Evolutionary conservation across 2,329 filamentous ascomycete species (phyloP), one percentile per base, ranked within the genome.

Genomic region (Colletotrichum incanum): DNA sequence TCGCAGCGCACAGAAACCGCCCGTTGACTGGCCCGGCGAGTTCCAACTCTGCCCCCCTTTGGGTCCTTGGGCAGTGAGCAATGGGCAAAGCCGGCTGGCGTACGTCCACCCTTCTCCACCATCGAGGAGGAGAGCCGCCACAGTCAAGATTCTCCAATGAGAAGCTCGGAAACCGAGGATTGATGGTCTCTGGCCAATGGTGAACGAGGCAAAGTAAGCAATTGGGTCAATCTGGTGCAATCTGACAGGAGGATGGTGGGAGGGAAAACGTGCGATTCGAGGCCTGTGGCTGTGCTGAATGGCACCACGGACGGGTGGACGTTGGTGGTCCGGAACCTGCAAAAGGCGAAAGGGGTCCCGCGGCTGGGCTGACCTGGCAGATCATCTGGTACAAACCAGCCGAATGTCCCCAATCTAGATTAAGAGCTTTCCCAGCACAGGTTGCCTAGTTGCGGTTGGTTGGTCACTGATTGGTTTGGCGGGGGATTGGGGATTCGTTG

Each of bases 281-380:
- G 41, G 28, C 56, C 63, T 75, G 74, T 74, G 74, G 74, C 74
- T 74, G 74, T 75, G 74, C 70, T 65, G 54, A 75, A 75, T 75
- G 69, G 72, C 74, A 75, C 72, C 73, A 74, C 73, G 71, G n/a
- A 45, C 65, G 37, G 64, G 61, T 60, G 61, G 34, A 26, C 61
- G 43, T 59, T 65, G 43, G 66, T 65, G 67, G 64, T 59, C 65
- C 52, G 65, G 65, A 68, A 63, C 55, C 18, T 60, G 59, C 11
- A 50, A 50, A 39, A 39, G 34, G 45, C 59, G 31, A 34, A 50
- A 47, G 31, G 31, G 58, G 31, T 49, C 41, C 43, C 41, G 26
- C 26, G 28, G 8, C 45, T 62, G 45, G 59, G n/a, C 59, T 62
- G 59, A 50, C 31, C 60, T 58, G 34, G 56, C 26, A 26, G 47